These are phyloP conservation scores for Leccinum variicolor DNA, from an alignment of 768 basidiomycete species.

Conservation along the genomic window DNA sequence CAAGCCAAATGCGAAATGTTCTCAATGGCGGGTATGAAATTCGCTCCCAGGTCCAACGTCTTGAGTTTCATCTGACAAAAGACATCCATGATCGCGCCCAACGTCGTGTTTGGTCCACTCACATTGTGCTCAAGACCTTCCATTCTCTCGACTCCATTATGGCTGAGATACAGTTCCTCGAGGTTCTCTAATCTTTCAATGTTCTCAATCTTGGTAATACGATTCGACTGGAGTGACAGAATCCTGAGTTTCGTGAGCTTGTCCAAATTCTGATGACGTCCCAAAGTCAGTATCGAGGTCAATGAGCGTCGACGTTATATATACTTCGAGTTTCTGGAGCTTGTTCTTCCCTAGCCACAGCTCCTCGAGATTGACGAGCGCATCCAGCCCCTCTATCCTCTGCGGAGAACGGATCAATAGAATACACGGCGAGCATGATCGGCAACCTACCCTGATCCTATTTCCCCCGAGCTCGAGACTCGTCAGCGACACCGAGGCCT, in stretches of 20 bases:
- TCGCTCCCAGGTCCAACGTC: conserved; percentile 86
- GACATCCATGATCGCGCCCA: background rate
- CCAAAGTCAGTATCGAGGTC: background rate
- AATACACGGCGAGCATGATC: background rate
- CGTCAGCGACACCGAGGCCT: conserved; percentile 53
- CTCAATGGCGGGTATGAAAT: conserved; percentile 76
- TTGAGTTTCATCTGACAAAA: conserved; percentile 55
- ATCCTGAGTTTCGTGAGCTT: conserved; percentile 74
- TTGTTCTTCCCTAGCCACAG: conserved; percentile 99
- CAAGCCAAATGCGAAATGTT: conserved; percentile 71
- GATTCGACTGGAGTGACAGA: conserved; percentile 89
- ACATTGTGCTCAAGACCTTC: conserved; percentile 89
- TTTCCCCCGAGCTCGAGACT: conserved; percentile 96
- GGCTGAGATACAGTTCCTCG: conserved; percentile 90
- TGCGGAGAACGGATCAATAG: conserved; percentile 29
- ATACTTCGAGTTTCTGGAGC: conserved; percentile 80
- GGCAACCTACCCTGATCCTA: conserved; percentile 67
- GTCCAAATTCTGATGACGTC: conserved; percentile 54
- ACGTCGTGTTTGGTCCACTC: conserved; percentile 20
- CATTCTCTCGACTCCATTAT: conserved; percentile 82
- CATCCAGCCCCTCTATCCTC: conserved; percentile 86
- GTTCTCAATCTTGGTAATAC: conserved; percentile 84
- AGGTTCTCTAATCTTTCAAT: conserved; percentile 69
- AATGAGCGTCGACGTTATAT: background rate
- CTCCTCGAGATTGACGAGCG: conserved; percentile 80